Percentiles rank a stretch among this genome's conserved stretches.
Evolutionary conservation across 1,284 basidiomycete genomes (phyloP).

Genomic region (Pyrrhoderma lamaoense): DNA sequence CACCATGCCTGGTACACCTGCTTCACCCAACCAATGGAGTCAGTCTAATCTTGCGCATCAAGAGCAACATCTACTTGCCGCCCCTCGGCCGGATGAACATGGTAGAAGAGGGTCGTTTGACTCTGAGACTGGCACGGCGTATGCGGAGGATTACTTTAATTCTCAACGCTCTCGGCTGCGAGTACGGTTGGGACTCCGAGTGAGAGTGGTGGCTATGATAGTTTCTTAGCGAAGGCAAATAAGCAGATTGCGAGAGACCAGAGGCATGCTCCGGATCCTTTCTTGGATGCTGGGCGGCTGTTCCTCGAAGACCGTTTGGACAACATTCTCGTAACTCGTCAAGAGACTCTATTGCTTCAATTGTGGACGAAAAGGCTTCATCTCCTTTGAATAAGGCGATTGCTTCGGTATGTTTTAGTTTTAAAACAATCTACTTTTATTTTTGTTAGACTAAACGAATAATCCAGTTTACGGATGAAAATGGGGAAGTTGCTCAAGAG

Average conservation of each 20-base stretch:
- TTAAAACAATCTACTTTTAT: too few species aligned
- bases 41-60: conserved; percentile 39
- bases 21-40: conserved; percentile 51
- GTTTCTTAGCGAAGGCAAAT: conserved; percentile 83
- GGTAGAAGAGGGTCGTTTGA: conserved; percentile 41
- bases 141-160: conserved; percentile 55
- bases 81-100: conserved; percentile 21
- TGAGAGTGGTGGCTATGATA: conserved; percentile 47
- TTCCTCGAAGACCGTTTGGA: conserved; percentile 70
- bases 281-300: conserved; percentile 51
- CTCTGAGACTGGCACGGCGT: conserved; percentile 35
- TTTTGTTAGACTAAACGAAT: conserved; percentile 15
- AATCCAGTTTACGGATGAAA: conserved; percentile 80
- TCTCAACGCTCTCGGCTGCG: conserved; percentile 8
- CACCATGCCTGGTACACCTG: conserved; percentile 23
- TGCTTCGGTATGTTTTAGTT: conserved; percentile 54
- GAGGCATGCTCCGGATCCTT: conserved; percentile 72
- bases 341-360: conserved; percentile 81
- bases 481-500: conserved; percentile 83
- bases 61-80: conserved; percentile 29
- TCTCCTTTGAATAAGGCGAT: conserved; percentile 91
- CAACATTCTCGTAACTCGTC: conserved; percentile 74
- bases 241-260: conserved; percentile 73
- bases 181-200: conserved; percentile 18
- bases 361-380: conserved; percentile 82